phyloP scores from a whole-genome alignment of 495 filamentous ascomycete species.

The Ascodesmis nigricans region DNA sequence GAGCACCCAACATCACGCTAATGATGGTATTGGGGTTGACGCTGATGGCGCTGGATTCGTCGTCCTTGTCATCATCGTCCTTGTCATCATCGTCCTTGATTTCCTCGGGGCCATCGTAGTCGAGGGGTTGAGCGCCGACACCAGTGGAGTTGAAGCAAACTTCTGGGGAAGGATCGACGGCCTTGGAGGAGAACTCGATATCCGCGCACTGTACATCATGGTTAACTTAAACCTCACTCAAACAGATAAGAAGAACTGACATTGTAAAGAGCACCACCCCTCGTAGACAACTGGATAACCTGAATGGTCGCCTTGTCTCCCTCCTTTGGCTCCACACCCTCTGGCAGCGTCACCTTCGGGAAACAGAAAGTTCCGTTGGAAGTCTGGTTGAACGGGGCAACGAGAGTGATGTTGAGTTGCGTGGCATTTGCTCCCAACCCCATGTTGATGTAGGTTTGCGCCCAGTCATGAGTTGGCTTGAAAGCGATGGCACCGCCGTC shows the following conservation, averaged over 20 bases:
- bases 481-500: slow-evolving; percentile 33
- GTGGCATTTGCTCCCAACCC: slow-evolving; percentile 35
- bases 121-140: slow-evolving; percentile 11
- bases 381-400: slow-evolving; percentile 34
- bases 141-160: slow-evolving; percentile 30
- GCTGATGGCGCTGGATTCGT: neutral
- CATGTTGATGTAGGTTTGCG: slow-evolving; percentile 40
- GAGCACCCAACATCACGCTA: neutral
- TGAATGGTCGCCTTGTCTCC: slow-evolving; percentile 33
- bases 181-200: slow-evolving; percentile 32
- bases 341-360: slow-evolving; percentile 27
- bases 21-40: neutral
- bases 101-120: slow-evolving; percentile 4
- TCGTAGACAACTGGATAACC: slow-evolving; percentile 30
- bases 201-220: slow-evolving; percentile 35
- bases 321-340: slow-evolving; percentile 25
- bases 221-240: slow-evolving; percentile 4
- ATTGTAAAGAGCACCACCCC: slow-evolving; percentile 36
- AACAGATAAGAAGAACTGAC: slow-evolving; percentile 25
- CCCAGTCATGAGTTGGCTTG: slow-evolving; percentile 31
- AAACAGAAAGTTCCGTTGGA: slow-evolving; percentile 40
- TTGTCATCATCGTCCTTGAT: neutral
- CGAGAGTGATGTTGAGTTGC: slow-evolving; percentile 38
- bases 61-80: neutral
- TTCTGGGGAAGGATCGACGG: slow-evolving; percentile 21